A percentile compares a stretch with the other conserved stretches of the same genome.
phyloP scores from a whole-genome alignment of 2,329 filamentous ascomycete genomes.

The Phaeosphaeriaceae sp. region DNA sequence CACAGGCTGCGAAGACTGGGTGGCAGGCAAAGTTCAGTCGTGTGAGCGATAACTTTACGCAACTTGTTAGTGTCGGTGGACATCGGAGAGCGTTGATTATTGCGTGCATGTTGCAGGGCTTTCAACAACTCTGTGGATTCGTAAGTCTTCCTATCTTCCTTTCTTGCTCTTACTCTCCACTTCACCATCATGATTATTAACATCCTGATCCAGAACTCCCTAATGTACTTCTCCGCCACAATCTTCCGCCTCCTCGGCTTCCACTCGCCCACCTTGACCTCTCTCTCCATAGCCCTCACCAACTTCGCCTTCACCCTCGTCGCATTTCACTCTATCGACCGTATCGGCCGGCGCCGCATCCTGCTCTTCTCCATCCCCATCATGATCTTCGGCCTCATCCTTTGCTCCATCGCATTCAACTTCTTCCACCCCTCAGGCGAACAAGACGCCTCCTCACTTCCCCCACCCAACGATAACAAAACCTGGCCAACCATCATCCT shows the following conservation, averaged over 20 bases:
- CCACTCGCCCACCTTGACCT: constrained; percentile 53
- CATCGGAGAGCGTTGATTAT: constrained; percentile 81
- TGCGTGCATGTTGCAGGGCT: constrained; percentile 82
- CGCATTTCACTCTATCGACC: constrained; percentile 55
- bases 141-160: constrained; percentile 25
- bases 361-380: constrained; percentile 83
- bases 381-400: constrained; percentile 76
- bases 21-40: constrained; percentile 51
- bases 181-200: neutral
- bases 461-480: neutral
- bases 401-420: constrained; percentile 76
- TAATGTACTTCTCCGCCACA: constrained; percentile 59
- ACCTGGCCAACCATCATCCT: constrained; percentile 64
- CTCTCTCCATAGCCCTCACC: constrained; percentile 53
- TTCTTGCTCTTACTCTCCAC: neutral
- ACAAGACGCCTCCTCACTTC: neutral
- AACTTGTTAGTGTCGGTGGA: constrained; percentile 51
- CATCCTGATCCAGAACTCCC: constrained; percentile 45
- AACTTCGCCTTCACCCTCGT: constrained; percentile 57
- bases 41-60: constrained; percentile 63
- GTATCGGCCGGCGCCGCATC: constrained; percentile 61
- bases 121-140: constrained; percentile 82
- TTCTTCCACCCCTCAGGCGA: constrained; percentile 60
- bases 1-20: constrained; percentile 36
- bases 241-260: constrained; percentile 58